Evolutionary conservation across 2,329 filamentous ascomycete species (phyloP), one percentile per base, ranked within the genome.

Genomic region (Lachnellula hyalina): DNA sequence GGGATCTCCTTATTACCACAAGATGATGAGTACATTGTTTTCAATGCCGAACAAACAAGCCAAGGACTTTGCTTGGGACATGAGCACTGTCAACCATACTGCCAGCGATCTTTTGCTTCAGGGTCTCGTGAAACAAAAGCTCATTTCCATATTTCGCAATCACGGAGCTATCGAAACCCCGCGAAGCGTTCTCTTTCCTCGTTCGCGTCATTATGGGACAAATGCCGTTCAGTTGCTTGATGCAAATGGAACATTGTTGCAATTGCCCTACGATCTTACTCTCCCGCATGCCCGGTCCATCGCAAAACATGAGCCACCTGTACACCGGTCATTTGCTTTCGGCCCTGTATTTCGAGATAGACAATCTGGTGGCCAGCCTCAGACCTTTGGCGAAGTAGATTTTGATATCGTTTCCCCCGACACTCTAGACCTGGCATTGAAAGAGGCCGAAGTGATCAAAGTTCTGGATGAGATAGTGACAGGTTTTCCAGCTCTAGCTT

Each of bases 341-440:
- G 92, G 91, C 6, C 86, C 81, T 35, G 91, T 97, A 1, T 97
- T 90, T 68, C 83, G 94, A 41, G 89, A 95, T 60, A 85, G 82
- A 46, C 78, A 84, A 48, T 85, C 85, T 53, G 91, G 90, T 7
- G 89, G 90, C 2, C 89, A 96, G 63, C 94, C 94, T 6, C 80
- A 81, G 54, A 87, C 86, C 65, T 87, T 90, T 68, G 87, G 89
- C 9, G 94, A 97, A 68, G 92, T 95, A 2, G 92, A 97, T 69
- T 99, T 97, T 69, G 94, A 99, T 71, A 91, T 99, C 56, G 81
- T 96, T n/a, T 93, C 91, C 0, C 81, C 83, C 45, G 86, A 92
- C 63, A 86, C 87, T 1, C 73, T 91, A 5, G 91, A 97, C 65
- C 76, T 96, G 46, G 87, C 91, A 1, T 72, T 96, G 53, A 95